Evolutionary conservation across 2,329 filamentous ascomycete genomes (phyloP).

Genomic region (Myriosclerotinia scirpicola): DNA sequence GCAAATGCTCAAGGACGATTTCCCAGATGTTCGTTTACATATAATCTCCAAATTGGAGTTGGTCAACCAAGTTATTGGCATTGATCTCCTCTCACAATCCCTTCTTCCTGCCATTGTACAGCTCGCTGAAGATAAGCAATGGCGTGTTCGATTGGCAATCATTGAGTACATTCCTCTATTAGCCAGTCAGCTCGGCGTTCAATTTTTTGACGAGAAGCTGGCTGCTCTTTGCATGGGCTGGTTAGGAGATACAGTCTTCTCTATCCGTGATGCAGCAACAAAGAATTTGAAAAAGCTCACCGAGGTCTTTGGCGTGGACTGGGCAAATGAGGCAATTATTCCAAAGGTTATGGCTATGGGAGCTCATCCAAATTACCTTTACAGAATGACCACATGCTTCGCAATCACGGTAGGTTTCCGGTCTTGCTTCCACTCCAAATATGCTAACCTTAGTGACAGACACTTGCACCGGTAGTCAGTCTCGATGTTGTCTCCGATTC

Average conservation of each 20-base stretch:
- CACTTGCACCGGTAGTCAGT: conserved; percentile 87
- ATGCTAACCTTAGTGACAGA: conserved; percentile 54
- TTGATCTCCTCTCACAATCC: conserved; percentile 93
- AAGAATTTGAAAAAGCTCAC: conserved; percentile 98
- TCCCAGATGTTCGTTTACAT: conserved; percentile 94
- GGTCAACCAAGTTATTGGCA: conserved; percentile 98
- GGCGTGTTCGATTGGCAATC: conserved; percentile 95
- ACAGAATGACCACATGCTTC: conserved; percentile 99
- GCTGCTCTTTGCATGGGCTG: conserved; percentile 96
- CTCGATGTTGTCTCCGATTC: conserved; percentile 90
- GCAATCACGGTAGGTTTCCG: conserved; percentile 82
- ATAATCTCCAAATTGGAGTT: conserved; percentile 99
- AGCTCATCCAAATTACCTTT: conserved; percentile 96
- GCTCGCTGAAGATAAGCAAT: conserved; percentile 98
- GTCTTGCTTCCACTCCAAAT: conserved; percentile 2
- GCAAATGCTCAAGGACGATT: conserved; percentile 99
- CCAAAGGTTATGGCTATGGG: conserved; percentile 99
- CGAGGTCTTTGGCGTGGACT: conserved; percentile 96
- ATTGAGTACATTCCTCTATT: conserved; percentile 99
- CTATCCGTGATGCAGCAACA: conserved; percentile 94
- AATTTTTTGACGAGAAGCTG: conserved; percentile 98
- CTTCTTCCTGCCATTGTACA: conserved; percentile 96
- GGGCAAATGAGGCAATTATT: conserved; percentile 95
- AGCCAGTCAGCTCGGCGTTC: conserved; percentile 90
- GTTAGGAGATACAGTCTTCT: conserved; percentile 98